Evolutionary conservation across 768 basidiomycete species (phyloP).

Genomic region (Cyclocybe aegerita): DNA sequence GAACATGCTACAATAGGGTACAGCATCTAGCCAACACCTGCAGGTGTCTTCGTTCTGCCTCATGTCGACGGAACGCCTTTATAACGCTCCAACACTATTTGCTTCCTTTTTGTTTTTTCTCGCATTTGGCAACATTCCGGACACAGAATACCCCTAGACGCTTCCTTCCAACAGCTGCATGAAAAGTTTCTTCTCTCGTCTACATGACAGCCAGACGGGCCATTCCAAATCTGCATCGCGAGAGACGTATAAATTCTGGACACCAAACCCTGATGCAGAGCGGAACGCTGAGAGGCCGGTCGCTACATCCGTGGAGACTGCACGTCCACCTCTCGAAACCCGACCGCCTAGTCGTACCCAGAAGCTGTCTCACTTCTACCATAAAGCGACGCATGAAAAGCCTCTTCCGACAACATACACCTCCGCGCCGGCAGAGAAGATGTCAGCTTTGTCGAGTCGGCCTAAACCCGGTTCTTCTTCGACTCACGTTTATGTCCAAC

Average conservation of each 20-base stretch:
- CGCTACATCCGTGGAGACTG: slow-evolving; percentile 18
- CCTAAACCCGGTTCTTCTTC: slow-evolving; percentile 10
- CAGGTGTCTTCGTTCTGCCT: slow-evolving; percentile 43
- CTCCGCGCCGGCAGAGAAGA: slow-evolving; percentile 12
- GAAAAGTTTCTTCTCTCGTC: slow-evolving; percentile 52
- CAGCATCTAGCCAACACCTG: not conserved
- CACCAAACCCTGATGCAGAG: slow-evolving; percentile 26
- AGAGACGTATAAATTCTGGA: slow-evolving; percentile 37
- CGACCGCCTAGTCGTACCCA: slow-evolving; percentile 28
- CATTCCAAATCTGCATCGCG: slow-evolving; percentile 37
- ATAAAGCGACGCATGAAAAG: slow-evolving; percentile 9
- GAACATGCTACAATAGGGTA: no score
- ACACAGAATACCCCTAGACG: slow-evolving; percentile 20
- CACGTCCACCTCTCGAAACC: slow-evolving; percentile 25
- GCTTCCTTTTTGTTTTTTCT: slow-evolving; percentile 23
- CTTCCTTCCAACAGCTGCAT: slow-evolving; percentile 34
- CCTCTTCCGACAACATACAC: slow-evolving; percentile 8
- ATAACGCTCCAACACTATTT: slow-evolving; percentile 26
- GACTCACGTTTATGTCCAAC: slow-evolving; percentile 8
- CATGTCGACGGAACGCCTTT: slow-evolving; percentile 51
- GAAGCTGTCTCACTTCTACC: slow-evolving; percentile 13
- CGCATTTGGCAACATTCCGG: slow-evolving; percentile 20
- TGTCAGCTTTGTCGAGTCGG: slow-evolving; percentile 11
- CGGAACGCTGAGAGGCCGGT: slow-evolving; percentile 24
- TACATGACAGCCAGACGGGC: slow-evolving; percentile 43